These are phyloP conservation scores for Colletotrichum neosansevieriae DNA, from an alignment of 2,329 filamentous ascomycete species.

Conservation along the genomic window DNA sequence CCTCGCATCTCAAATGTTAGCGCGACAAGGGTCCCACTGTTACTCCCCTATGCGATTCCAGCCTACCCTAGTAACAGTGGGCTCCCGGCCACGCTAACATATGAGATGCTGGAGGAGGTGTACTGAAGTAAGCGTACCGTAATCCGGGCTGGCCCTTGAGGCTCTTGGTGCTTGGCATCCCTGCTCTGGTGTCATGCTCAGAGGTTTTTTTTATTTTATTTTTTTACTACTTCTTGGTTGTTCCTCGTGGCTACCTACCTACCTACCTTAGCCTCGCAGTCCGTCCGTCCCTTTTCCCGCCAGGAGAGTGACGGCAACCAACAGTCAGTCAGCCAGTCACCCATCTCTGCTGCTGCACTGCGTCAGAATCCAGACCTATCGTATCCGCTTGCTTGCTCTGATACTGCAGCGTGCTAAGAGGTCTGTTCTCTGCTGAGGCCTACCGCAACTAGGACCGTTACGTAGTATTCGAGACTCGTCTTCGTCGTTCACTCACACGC, in stretches of 20 bases:
- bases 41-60: too few relatives aligned
- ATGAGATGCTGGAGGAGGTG: too few relatives aligned
- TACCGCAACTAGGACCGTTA: not conserved
- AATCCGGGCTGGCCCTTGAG: conserved; percentile 28
- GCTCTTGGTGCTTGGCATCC: conserved; percentile 37
- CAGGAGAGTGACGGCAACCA: not conserved
- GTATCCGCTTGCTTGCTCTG: not conserved
- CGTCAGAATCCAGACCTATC: too few relatives aligned
- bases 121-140: conserved; percentile 8
- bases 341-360: not conserved
- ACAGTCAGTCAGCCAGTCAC: not conserved
- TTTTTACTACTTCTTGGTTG: not conserved
- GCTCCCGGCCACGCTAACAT: too few relatives aligned
- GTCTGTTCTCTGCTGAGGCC: conserved; percentile 8
- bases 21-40: too few relatives aligned
- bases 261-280: not conserved
- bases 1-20: too few relatives aligned
- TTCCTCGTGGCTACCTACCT: too few relatives aligned
- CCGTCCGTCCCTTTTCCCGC: too few relatives aligned
- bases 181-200: conserved; percentile 35
- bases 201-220: conserved; percentile 12
- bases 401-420: conserved; percentile 23
- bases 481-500: not conserved
- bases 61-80: too few relatives aligned
- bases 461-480: not conserved